A percentile compares a stretch with the other conserved stretches of the same genome.
Conservation (phyloP, 192 early-diverging fungal genomes). For the Podila clonocystis region DNA sequence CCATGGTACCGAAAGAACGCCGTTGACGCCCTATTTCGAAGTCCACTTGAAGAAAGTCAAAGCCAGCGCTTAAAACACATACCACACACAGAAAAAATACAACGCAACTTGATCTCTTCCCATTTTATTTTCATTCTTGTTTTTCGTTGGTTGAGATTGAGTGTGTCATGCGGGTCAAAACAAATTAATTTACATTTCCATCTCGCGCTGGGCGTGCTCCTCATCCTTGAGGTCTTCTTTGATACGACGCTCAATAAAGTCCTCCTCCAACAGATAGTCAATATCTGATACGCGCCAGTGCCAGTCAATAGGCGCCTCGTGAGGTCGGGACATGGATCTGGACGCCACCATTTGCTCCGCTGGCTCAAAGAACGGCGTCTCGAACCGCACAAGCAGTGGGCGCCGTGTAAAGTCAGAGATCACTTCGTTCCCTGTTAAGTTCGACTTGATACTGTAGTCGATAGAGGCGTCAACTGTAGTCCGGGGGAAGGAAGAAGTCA, state of each 20-base stretch:
- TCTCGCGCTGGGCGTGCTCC: conserved; percentile 44
- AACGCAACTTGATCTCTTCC: background rate
- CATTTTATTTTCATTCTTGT: background rate
- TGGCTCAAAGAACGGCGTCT: conserved; percentile 61
- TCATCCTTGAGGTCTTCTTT: conserved; percentile 40
- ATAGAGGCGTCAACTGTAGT: conserved; percentile 39
- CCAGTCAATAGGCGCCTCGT: conserved; percentile 56
- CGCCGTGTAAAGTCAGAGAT: conserved; percentile 58
- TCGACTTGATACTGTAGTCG: conserved; percentile 37
- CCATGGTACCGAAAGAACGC: conserved; percentile 37
- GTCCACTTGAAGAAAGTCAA: conserved; percentile 26
- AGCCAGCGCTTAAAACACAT: background rate
- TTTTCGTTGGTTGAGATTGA: background rate
- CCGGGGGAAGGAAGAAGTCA: background rate
- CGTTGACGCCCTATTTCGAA: conserved; percentile 19
- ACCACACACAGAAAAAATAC: background rate
- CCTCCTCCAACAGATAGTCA: conserved; percentile 61
- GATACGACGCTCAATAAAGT: conserved; percentile 37
- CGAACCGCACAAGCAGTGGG: conserved; percentile 56
- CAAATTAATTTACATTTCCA: conserved; percentile 22
- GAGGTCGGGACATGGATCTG: conserved; percentile 46
- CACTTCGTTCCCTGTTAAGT: conserved; percentile 26
- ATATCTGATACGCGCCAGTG: conserved; percentile 61
- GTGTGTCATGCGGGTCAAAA: background rate
- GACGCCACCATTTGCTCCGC: conserved; percentile 58